A percentile compares a stretch with the other conserved stretches of the same genome.
Evolutionary conservation across 1,284 basidiomycete species (phyloP).

Genomic region (Sphagnurus paluster): DNA sequence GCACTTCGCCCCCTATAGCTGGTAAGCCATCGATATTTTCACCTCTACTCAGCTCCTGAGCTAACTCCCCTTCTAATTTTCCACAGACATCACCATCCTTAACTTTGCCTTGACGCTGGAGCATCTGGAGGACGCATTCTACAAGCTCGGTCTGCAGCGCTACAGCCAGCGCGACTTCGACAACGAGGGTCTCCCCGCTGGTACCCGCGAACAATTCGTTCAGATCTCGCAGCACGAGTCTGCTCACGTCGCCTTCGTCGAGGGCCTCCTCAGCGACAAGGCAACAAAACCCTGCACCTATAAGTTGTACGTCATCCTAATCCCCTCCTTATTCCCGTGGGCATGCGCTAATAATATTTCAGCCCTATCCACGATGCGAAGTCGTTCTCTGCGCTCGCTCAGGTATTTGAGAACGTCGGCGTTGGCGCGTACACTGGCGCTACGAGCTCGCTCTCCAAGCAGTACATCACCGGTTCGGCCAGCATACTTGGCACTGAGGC

Average conservation of each 20-base stretch:
- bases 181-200: constrained; percentile 50
- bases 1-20: neutral
- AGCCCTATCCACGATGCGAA: constrained; percentile 53
- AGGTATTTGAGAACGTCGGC: constrained; percentile 57
- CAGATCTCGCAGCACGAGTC: constrained; percentile 64
- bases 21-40: neutral
- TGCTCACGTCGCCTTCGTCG: constrained; percentile 40
- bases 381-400: constrained; percentile 53
- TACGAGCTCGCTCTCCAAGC: constrained; percentile 40
- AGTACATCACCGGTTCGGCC: constrained; percentile 38
- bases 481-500: constrained; percentile 46
- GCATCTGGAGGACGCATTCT: constrained; percentile 71
- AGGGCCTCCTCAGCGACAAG: constrained; percentile 51
- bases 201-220: constrained; percentile 48
- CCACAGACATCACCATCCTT: constrained; percentile 42
- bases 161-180: constrained; percentile 52
- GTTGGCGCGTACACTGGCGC: constrained; percentile 24
- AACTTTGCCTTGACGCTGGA: constrained; percentile 70
- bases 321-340: neutral
- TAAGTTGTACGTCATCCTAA: constrained; percentile 44
- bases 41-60: neutral
- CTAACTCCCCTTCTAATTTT: neutral
- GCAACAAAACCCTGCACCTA: constrained; percentile 59
- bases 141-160: constrained; percentile 42
- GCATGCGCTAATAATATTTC: neutral